Evolutionary conservation across 2,329 filamentous ascomycete species (phyloP).

Genomic region (Colletotrichum horii): DNA sequence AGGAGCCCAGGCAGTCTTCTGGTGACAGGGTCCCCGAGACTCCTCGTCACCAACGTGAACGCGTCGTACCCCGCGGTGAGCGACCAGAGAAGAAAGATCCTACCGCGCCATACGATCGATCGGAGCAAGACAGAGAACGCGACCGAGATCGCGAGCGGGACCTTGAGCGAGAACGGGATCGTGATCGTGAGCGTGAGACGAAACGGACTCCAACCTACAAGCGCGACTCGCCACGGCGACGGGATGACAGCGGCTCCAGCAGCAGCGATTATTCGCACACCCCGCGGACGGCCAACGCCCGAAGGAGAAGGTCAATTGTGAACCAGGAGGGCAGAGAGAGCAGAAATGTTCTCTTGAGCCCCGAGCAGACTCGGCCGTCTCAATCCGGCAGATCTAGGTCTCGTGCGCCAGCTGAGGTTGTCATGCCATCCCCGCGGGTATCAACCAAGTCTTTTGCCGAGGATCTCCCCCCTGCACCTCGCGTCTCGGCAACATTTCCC

Average conservation of each 20-base stretch:
- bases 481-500: conserved; percentile 36
- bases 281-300: conserved; percentile 30
- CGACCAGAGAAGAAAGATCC: conserved; percentile 32
- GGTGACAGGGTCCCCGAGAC: conserved; percentile 35
- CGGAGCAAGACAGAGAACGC: conserved; percentile 25
- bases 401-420: conserved; percentile 32
- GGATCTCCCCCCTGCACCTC: conserved; percentile 22
- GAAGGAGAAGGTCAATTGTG: conserved; percentile 38
- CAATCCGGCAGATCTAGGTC: conserved; percentile 34
- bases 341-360: conserved; percentile 20
- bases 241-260: conserved; percentile 42
- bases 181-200: background rate
- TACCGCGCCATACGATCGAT: conserved; percentile 31
- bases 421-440: conserved; percentile 34
- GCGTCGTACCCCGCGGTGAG: conserved; percentile 13
- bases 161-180: background rate
- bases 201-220: conserved; percentile 31
- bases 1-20: conserved; percentile 32
- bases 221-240: conserved; percentile 28
- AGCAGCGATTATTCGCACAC: conserved; percentile 42
- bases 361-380: conserved; percentile 24
- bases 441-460: conserved; percentile 18
- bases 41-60: conserved; percentile 24
- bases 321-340: conserved; percentile 37
- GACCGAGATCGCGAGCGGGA: background rate